phyloP scores from a whole-genome alignment of 148 eudicot genomes.

The Bassia scoparia region DNA sequence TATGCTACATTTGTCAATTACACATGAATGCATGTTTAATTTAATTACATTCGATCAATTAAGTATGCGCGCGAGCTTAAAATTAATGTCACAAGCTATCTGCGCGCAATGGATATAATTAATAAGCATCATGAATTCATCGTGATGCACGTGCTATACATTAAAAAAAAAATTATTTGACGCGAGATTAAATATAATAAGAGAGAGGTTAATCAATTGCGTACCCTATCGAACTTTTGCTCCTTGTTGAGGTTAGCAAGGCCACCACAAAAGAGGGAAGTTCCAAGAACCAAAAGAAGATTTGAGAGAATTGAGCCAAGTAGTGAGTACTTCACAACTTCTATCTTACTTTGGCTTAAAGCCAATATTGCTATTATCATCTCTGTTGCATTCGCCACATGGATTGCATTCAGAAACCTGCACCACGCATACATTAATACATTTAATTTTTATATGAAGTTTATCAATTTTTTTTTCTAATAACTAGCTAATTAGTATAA shows the following conservation, averaged over 20 bases:
- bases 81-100: too few relatives aligned
- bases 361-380: slow-evolving; percentile 86
- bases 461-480: too few relatives aligned
- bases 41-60: too few relatives aligned
- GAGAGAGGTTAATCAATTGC: slow-evolving; percentile 8
- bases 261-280: slow-evolving; percentile 88
- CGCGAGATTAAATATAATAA: too few relatives aligned
- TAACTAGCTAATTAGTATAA: too few relatives aligned
- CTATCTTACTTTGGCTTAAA: slow-evolving; percentile 55
- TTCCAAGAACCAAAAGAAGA: slow-evolving; percentile 92
- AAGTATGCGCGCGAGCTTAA: too few relatives aligned
- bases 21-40: too few relatives aligned
- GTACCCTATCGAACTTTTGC: slow-evolving; percentile 81
- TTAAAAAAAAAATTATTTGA: too few relatives aligned
- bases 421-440: slow-evolving; percentile 54
- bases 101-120: too few relatives aligned
- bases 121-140: too few relatives aligned
- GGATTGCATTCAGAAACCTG: slow-evolving; percentile 92
- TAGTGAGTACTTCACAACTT: slow-evolving; percentile 82
- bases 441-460: not conserved
- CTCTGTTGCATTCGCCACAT: slow-evolving; percentile 94
- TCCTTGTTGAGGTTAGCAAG: slow-evolving; percentile 63
- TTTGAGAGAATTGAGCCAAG: slow-evolving; percentile 91
- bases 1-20: not conserved
- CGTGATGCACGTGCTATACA: too few relatives aligned